Evolutionary conservation across 805 yeast genomes (phyloP).

Genomic region (Jamesozyma hellenica): DNA sequence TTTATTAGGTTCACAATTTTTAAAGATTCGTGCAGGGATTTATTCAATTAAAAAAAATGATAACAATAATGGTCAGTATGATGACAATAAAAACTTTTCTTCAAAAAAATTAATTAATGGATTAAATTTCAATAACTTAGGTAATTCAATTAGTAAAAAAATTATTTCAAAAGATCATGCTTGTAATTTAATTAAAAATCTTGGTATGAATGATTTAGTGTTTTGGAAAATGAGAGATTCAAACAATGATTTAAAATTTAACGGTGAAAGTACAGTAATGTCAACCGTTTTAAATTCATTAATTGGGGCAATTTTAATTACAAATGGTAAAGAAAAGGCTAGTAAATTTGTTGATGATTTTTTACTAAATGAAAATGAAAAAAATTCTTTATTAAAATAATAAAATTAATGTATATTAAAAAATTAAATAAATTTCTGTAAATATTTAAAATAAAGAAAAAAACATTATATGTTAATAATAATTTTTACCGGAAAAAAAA

Average conservation of each 20-base stretch:
- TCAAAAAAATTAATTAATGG: conserved; percentile 37
- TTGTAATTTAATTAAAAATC: conserved; percentile 42
- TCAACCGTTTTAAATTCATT: conserved; percentile 50
- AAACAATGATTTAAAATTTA: conserved; percentile 30
- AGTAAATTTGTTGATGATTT: conserved; percentile 47
- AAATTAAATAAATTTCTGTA: too few relatives aligned
- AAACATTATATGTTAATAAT: not conserved
- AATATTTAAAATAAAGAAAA: not conserved
- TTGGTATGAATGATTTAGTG: conserved; percentile 41
- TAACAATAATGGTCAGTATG: conserved; percentile 18
- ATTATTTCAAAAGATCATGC: conserved; percentile 41
- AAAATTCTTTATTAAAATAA: conserved; percentile 2
- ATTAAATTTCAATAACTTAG: conserved; percentile 49
- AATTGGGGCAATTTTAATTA: conserved; percentile 56
- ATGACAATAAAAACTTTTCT: conserved; percentile 3
- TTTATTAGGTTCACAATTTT: conserved; percentile 56
- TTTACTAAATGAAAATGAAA: conserved; percentile 29
- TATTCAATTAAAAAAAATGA: conserved; percentile 20
- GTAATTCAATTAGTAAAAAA: conserved; percentile 43
- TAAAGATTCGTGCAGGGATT: conserved; percentile 35
- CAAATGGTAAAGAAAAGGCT: conserved; percentile 52
- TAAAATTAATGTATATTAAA: not conserved
- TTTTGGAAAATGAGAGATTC: conserved; percentile 59
- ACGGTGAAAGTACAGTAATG: conserved; percentile 48
- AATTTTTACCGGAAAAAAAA: too few relatives aligned